Base-by-base conservation (phyloP, 441 rosid species). In the Erodium chrysanthum region DNA sequence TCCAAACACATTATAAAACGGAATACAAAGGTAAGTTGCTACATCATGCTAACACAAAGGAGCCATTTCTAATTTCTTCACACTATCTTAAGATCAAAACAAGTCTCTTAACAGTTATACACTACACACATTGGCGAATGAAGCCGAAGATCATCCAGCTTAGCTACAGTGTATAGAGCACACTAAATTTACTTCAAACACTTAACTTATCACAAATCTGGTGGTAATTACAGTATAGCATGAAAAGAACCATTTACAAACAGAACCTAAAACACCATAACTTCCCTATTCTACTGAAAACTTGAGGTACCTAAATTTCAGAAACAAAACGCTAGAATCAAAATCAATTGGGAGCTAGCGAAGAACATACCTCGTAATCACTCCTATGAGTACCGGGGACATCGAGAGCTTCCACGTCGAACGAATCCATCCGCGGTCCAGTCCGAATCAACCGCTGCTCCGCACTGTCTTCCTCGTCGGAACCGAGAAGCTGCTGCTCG, bases 401-500 rank as follows among this genome's bases (percentile, higher is more conserved):
- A 76, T 93, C 98, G 21, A 91, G 90, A 11, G 98, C 98, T 74
- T 93, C 98, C 7, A 91, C 98, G 75, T 93, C 97, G 71, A 93
- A 93, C 17, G 96, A 91, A 72, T 93, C 98, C 61, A 84, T 79
- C 69, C 84, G 91, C 5, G 91, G 96, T 2, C 96, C 96, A 17
- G 96, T 91, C 25, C 96, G 97, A 80, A 91, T 83, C 84, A 91
- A 69, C 35, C 90, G 87, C 65, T 91, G 92, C 81, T 83, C 93
- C 0, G 74, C 70, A 75, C 76, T 83, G 70, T 84, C 96, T 0
- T 91, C 96, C 5, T 89, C 97, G 5, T 91, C 96, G 3, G 98
- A 89, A 72, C 89, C 93, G 20, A 80, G 72, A 52, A 68, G 79
- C 11, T 63, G 79, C 4, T 18, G 71, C n/a, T 61, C 77, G 3